A percentile compares a stretch with the other conserved stretches of the same genome.
phyloP scores from a whole-genome alignment of 495 filamentous ascomycete genomes.

The Gamarada debralockiae region DNA sequence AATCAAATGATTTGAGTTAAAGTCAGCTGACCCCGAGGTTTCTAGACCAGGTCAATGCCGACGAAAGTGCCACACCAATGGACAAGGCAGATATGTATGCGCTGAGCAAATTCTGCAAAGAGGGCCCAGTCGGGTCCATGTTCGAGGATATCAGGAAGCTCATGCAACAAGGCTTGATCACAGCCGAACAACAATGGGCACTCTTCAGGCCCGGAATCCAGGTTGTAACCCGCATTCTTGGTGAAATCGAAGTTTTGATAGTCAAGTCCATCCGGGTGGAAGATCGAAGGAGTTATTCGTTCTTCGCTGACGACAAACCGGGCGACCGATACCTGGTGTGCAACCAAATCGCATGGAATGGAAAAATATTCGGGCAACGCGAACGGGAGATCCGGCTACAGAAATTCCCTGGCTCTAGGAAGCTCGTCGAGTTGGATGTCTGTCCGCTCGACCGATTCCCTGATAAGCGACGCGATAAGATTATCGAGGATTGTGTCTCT shows the following conservation, averaged over 20 bases:
- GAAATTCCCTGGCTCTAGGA: conserved; percentile 5
- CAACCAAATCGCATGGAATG: conserved; percentile 4
- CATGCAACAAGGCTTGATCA: conserved; percentile 1
- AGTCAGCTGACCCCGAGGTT: too few species aligned
- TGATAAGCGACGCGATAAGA: background rate
- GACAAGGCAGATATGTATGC: conserved; percentile 8
- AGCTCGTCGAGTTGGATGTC: conserved; percentile 1
- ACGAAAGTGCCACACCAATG: background rate
- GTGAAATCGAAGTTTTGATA: background rate
- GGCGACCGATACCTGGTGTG: background rate
- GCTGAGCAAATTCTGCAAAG: background rate
- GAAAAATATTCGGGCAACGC: conserved; percentile 1
- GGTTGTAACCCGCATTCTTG: background rate
- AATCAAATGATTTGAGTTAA: too few species aligned
- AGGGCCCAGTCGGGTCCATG: conserved; percentile 1
- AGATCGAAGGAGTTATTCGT: background rate
- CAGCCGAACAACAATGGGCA: conserved; percentile 3
- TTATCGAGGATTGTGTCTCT: background rate
- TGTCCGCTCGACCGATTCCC: conserved; percentile 1
- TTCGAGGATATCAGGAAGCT: conserved; percentile 1
- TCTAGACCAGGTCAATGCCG: background rate
- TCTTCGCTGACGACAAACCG: background rate
- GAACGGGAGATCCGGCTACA: background rate
- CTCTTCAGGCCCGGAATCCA: background rate
- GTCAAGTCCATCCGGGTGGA: conserved; percentile 2